Percentiles rank a stretch among this genome's conserved stretches.
Evolutionary conservation across 805 yeast species (phyloP).

Genomic region (Yarrowia hollandica): DNA sequence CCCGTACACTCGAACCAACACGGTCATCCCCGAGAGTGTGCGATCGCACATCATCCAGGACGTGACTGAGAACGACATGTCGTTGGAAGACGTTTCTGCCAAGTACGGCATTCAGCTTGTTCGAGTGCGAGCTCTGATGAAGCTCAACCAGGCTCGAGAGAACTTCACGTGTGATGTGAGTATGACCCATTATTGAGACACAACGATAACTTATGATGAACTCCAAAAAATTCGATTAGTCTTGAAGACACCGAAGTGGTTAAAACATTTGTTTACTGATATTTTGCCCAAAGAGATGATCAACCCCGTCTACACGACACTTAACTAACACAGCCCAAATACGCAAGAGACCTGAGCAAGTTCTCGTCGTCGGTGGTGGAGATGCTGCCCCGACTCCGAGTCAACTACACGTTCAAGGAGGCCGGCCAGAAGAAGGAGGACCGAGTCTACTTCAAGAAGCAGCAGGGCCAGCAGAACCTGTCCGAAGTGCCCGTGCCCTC

Average conservation of each 20-base stretch:
- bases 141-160: slow-evolving; percentile 64
- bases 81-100: slow-evolving; percentile 73
- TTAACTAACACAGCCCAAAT: slow-evolving; percentile 16
- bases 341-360: slow-evolving; percentile 36
- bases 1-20: slow-evolving; percentile 64
- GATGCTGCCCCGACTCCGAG: slow-evolving; percentile 67
- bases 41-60: slow-evolving; percentile 62
- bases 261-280: slow-evolving; percentile 41
- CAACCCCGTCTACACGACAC: neutral
- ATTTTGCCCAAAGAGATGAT: neutral
- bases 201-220: slow-evolving; percentile 52
- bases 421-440: slow-evolving; percentile 31
- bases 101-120: slow-evolving; percentile 78
- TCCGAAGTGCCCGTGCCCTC: slow-evolving; percentile 93
- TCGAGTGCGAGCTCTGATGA: slow-evolving; percentile 84
- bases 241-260: slow-evolving; percentile 71
- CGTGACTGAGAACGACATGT: slow-evolving; percentile 49
- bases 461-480: slow-evolving; percentile 56
- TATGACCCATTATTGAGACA: too few relatives aligned
- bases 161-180: slow-evolving; percentile 63
- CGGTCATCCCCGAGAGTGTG: slow-evolving; percentile 57
- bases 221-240: slow-evolving; percentile 62
- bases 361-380: slow-evolving; percentile 66
- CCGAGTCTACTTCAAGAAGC: slow-evolving; percentile 43
- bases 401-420: slow-evolving; percentile 26